A percentile compares a stretch with the other conserved stretches of the same genome.
Conservation (phyloP, 139 green algal species). For the Chlamydomonas asymmetrica region DNA sequence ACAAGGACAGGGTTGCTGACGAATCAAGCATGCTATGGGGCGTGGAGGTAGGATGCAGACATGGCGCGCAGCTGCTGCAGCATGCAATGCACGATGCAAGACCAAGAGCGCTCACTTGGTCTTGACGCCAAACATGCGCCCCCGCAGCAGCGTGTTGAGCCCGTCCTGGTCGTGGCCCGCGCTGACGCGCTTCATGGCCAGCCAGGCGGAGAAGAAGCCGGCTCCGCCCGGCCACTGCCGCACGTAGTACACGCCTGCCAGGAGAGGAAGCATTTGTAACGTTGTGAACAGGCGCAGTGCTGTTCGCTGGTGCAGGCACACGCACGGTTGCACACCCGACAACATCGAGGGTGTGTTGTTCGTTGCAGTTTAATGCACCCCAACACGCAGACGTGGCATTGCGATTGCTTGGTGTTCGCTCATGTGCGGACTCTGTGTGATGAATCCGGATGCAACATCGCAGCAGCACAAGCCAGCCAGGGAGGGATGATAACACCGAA, state of each 20-base stretch:
- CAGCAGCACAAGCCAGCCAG: not conserved
- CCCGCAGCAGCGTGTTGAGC: slow-evolving; percentile 23
- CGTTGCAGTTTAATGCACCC: not conserved
- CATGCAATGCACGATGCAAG: too few relatives aligned
- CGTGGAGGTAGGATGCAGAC: too few relatives aligned
- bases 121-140: not conserved
- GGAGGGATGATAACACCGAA: not conserved
- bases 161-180: slow-evolving; percentile 38
- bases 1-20: too few relatives aligned
- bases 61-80: too few relatives aligned
- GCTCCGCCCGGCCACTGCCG: slow-evolving; percentile 13
- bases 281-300: not conserved
- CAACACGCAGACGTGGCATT: not conserved
- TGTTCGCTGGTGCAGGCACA: not conserved
- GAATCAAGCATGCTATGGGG: too few relatives aligned
- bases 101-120: not conserved
- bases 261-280: not conserved
- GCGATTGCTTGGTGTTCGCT: not conserved
- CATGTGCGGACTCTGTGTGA: not conserved
- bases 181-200: not conserved
- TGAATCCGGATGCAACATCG: too few relatives aligned
- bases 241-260: slow-evolving; percentile 28
- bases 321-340: not conserved
- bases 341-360: too few relatives aligned
- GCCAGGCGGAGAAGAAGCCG: slow-evolving; percentile 26